Percentiles rank a stretch among this genome's conserved stretches.
These are phyloP conservation scores for Pelargonium nanum DNA, from an alignment of 345 rosid species.

Conservation along the genomic window DNA sequence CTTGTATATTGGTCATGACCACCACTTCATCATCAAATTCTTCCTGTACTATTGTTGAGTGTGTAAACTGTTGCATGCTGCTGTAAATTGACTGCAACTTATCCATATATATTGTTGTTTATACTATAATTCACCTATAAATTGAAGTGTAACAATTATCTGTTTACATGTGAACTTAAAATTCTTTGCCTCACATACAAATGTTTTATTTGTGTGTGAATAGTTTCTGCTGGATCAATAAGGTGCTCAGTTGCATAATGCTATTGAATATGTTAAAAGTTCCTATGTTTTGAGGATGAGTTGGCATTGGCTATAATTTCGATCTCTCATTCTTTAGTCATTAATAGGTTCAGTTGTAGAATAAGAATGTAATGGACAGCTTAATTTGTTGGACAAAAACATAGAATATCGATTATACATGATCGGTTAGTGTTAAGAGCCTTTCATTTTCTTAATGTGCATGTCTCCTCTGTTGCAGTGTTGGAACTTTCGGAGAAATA, in stretches of 20 bases:
- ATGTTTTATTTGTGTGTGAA: too few relatives aligned
- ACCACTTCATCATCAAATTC: background rate
- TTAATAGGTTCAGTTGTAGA: background rate
- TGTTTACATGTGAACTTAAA: background rate
- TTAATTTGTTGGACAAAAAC: too few relatives aligned
- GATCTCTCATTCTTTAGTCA: too few relatives aligned
- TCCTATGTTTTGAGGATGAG: too few relatives aligned
- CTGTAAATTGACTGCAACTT: background rate
- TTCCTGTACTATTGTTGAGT: background rate
- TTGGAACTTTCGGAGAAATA: conserved; percentile 91
- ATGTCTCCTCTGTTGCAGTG: conserved; percentile 39
- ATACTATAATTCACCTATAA: too few relatives aligned
- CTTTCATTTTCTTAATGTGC: background rate
- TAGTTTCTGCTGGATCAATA: too few relatives aligned
- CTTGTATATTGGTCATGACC: too few relatives aligned
- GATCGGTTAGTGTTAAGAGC: background rate
- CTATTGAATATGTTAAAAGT: too few relatives aligned
- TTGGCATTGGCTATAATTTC: too few relatives aligned
- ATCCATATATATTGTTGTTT: too few relatives aligned
- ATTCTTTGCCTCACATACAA: background rate
- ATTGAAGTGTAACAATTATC: background rate
- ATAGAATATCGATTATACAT: too few relatives aligned
- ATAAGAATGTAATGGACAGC: background rate
- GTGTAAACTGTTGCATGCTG: background rate
- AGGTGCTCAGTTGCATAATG: too few relatives aligned